Evolutionary conservation across 73 alveolate genomes (phyloP).

Genomic region (Breviolum minutum): DNA sequence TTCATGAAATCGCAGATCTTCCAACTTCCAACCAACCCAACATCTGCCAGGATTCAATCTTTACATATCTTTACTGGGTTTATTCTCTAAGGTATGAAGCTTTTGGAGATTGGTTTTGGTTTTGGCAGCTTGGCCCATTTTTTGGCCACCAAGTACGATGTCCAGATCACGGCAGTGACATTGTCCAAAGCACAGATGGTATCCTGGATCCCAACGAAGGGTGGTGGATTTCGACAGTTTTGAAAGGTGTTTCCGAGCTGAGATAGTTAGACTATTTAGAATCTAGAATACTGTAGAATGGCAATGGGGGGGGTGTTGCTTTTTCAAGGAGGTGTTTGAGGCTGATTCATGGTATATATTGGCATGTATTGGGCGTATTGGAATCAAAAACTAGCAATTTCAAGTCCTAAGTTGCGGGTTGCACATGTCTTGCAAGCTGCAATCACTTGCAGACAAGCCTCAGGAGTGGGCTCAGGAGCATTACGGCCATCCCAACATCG

Average conservation of each 20-base stretch:
- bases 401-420: neutral
- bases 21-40: no score
- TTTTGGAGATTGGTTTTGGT: constrained; percentile 68
- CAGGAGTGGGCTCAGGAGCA: constrained; percentile 66
- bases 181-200: constrained; percentile 68
- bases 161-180: constrained; percentile 59
- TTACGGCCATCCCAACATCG: constrained; percentile 80
- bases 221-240: neutral
- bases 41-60: neutral
- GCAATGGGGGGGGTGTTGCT: neutral
- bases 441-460: no score
- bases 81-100: constrained; percentile 26
- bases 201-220: neutral
- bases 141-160: constrained; percentile 66
- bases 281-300: neutral
- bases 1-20: neutral
- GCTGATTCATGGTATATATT: neutral
- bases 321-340: neutral
- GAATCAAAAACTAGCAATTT: neutral
- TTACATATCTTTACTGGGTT: neutral
- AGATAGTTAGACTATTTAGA: neutral
- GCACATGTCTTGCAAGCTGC: no score
- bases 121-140: constrained; percentile 50
- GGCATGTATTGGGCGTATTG: neutral
- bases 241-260: neutral